Evolutionary conservation across 768 basidiomycete species (phyloP).

Genomic region (Lentinula raphanica): DNA sequence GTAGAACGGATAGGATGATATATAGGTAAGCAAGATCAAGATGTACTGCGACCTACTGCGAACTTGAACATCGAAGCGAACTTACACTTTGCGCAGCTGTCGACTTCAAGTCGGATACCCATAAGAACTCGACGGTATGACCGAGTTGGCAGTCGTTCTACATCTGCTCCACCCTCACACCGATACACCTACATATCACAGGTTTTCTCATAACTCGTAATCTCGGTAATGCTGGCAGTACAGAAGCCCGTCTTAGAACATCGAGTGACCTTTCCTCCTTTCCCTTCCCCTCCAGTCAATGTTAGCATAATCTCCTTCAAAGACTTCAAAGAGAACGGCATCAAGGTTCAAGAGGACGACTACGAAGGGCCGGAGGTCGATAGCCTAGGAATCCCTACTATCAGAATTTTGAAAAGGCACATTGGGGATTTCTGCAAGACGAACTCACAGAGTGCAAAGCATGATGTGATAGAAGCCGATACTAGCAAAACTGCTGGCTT

Average conservation of each 20-base stretch:
- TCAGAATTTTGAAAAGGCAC: constrained; percentile 46
- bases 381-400: constrained; percentile 61
- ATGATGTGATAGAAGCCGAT: neutral
- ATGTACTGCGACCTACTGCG: too few species aligned
- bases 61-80: too few species aligned
- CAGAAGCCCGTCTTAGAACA: neutral
- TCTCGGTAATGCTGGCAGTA: neutral
- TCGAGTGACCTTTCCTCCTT: constrained; percentile 32
- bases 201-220: neutral
- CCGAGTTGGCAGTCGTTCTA: too few species aligned
- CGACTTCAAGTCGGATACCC: too few species aligned
- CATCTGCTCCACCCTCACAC: too few species aligned
- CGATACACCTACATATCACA: neutral
- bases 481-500: neutral
- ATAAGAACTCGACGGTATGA: too few species aligned
- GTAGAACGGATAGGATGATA: too few species aligned
- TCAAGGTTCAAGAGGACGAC: constrained; percentile 40
- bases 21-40: too few species aligned
- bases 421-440: constrained; percentile 51
- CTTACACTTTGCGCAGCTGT: too few species aligned
- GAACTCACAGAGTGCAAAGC: constrained; percentile 28
- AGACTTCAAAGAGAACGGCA: constrained; percentile 49
- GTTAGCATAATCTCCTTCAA: constrained; percentile 51
- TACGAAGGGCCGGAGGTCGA: constrained; percentile 59
- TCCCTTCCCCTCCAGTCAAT: constrained; percentile 41